A percentile compares a stretch with the other conserved stretches of the same genome.
Conservation (phyloP, 75 land plant species). For the Pseudotsuga menziesii region DNA sequence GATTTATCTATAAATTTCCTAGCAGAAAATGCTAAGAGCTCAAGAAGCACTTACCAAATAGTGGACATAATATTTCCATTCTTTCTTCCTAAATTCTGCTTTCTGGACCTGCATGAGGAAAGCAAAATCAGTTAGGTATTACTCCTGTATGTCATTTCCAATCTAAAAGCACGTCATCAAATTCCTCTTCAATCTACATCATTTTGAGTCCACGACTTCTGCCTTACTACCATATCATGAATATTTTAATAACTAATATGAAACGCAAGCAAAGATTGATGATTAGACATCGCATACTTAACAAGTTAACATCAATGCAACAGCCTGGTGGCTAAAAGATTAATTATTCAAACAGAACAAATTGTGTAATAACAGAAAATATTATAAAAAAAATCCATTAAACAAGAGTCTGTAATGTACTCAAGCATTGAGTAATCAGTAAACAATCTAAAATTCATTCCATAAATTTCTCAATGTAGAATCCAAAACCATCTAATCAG, state of each 20-base stretch:
- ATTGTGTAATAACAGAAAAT: neutral
- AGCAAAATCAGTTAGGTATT: neutral
- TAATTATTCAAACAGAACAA: too few relatives aligned
- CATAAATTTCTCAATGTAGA: too few relatives aligned
- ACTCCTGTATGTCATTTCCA: too few relatives aligned
- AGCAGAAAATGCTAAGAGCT: neutral
- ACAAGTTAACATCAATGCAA: too few relatives aligned
- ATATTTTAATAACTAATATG: neutral
- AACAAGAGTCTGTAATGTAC: neutral
- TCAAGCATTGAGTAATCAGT: neutral
- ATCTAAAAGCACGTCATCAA: too few relatives aligned
- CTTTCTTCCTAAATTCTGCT: slow-evolving; percentile 70
- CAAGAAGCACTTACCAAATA: slow-evolving; percentile 61
- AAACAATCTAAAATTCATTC: too few relatives aligned
- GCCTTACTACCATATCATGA: neutral
- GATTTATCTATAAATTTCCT: neutral
- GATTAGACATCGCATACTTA: too few relatives aligned
- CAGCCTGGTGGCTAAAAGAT: too few relatives aligned
- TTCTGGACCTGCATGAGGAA: slow-evolving; percentile 54
- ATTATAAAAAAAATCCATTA: neutral
- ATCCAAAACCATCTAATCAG: too few relatives aligned
- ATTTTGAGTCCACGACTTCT: neutral
- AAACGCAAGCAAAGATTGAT: too few relatives aligned
- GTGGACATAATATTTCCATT: slow-evolving; percentile 92
- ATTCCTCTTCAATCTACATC: too few relatives aligned